phyloP scores from a whole-genome alignment of 495 filamentous ascomycete genomes.

The Annulohypoxylon stygium region DNA sequence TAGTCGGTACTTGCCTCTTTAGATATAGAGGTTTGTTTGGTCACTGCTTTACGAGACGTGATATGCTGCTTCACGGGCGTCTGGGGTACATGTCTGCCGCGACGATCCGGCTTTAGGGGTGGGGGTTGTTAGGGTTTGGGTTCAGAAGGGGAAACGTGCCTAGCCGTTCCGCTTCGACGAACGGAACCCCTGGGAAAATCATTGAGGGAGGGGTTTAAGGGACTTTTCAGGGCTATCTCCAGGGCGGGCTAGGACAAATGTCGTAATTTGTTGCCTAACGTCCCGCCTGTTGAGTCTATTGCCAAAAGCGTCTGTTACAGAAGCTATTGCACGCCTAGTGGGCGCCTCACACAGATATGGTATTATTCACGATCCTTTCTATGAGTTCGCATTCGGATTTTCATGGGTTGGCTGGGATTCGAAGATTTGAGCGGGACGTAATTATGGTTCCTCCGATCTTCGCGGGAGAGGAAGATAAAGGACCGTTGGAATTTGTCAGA shows the following conservation, averaged over 20 bases:
- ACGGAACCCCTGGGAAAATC: constrained; percentile 3
- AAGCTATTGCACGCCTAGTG: neutral
- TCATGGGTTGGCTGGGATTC: neutral
- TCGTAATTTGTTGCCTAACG: neutral
- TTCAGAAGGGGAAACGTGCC: constrained; percentile 12
- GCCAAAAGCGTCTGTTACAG: neutral
- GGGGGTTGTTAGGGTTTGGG: constrained; percentile 2
- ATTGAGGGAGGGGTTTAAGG: constrained; percentile 2
- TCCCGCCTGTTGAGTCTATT: neutral
- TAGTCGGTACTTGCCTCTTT: neutral
- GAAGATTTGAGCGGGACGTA: neutral
- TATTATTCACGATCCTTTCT: neutral
- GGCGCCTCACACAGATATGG: neutral
- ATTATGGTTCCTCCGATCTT: constrained; percentile 1
- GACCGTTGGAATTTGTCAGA: constrained; percentile 11
- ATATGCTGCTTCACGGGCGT: constrained; percentile 25
- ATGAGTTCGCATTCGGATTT: constrained; percentile 11
- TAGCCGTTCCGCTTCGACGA: neutral
- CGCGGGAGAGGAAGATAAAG: constrained; percentile 7
- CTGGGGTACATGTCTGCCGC: constrained; percentile 22
- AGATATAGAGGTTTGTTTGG: neutral
- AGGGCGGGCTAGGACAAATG: constrained; percentile 3
- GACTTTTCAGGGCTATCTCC: neutral
- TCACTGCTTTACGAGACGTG: constrained; percentile 7
- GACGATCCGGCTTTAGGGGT: constrained; percentile 24